Conservation (phyloP, 371 early-diverging fungal genomes). For the Batrachochytrium dendrobatidis region DNA sequence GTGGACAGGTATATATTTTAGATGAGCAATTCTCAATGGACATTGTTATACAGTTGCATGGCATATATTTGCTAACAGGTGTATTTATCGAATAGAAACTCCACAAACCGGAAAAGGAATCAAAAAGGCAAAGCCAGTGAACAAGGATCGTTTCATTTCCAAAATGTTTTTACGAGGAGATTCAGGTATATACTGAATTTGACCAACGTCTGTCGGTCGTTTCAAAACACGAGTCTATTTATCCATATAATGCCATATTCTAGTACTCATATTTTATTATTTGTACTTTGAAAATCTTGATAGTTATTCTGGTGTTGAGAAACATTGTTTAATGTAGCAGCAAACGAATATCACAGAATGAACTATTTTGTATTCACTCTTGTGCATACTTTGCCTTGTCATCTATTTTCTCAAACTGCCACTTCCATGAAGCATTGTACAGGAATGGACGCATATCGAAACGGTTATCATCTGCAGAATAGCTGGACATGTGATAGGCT, state of each 20-base stretch:
- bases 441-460: slow-evolving; percentile 94
- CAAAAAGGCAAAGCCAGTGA: slow-evolving; percentile 89
- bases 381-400: slow-evolving; percentile 32
- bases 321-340: slow-evolving; percentile 3
- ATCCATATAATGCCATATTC: too few species aligned
- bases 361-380: background rate
- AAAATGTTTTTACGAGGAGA: slow-evolving; percentile 98
- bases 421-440: slow-evolving; percentile 80
- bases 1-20: too few species aligned
- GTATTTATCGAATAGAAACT: slow-evolving; percentile 67
- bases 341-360: background rate
- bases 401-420: slow-evolving; percentile 88
- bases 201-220: background rate
- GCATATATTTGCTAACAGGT: too few species aligned
- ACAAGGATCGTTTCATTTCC: slow-evolving; percentile 96
- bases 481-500: slow-evolving; percentile 90
- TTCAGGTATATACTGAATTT: slow-evolving; percentile 47
- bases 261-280: background rate
- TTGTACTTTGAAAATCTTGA: background rate
- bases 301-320: slow-evolving; percentile 3
- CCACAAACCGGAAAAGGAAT: slow-evolving; percentile 82
- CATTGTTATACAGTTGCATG: too few species aligned
- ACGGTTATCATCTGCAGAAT: slow-evolving; percentile 94
- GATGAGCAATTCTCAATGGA: too few species aligned
- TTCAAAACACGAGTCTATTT: too few species aligned